Base-by-base conservation (phyloP, 768 basidiomycete species). In the Hypholoma fasciculare region DNA sequence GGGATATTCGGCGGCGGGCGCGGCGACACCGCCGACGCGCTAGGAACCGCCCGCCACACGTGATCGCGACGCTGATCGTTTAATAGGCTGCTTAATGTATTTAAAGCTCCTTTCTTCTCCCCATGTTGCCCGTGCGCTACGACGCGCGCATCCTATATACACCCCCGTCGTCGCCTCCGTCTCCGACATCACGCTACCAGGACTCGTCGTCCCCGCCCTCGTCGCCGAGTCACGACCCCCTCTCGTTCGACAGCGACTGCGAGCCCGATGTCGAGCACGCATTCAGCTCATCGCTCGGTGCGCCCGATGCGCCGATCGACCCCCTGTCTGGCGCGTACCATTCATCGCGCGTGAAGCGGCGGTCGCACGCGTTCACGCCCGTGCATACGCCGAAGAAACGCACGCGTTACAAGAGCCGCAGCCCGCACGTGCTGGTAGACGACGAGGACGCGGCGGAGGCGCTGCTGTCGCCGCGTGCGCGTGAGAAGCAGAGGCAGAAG, bases 281-380 rank as follows among this genome's bases (percentile, higher is more conserved):
- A 38, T 56, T 19, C 39, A 47, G 30, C 49, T 57, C 56, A 46
- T 44, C 36, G 17, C n/a, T 14, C 26, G 20, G 38, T 7, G 7
- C n/a, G 38, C 5, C 13, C 16, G 49, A 38, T 2, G 16, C 38
- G n/a, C 56, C 38, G 16, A 57, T 57, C 19, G 58, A 89, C 63
- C 87, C 86, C 0, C 83, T 86, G 53, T 83, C 88, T 12, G 88
- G 79, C 0, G 85, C 86, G 1, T 78, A 80, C 3, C 83, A 82
- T 55, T 76, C 79, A 3, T 72, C 63, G 27, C 76, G 76, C 63
- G 64, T 64, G 5, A 63, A 62, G 23, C 23, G 58, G n/a, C 30
- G 52, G 42, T 55, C 49, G 14, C 17, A 34, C 4, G 79, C 74
- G 26, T 78, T 78, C 3, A 63, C 65, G 78, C 64, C 50, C 49